These are phyloP conservation scores for Ceratobasidium papillatum DNA, from an alignment of 1,284 basidiomycete species.

Conservation along the genomic window DNA sequence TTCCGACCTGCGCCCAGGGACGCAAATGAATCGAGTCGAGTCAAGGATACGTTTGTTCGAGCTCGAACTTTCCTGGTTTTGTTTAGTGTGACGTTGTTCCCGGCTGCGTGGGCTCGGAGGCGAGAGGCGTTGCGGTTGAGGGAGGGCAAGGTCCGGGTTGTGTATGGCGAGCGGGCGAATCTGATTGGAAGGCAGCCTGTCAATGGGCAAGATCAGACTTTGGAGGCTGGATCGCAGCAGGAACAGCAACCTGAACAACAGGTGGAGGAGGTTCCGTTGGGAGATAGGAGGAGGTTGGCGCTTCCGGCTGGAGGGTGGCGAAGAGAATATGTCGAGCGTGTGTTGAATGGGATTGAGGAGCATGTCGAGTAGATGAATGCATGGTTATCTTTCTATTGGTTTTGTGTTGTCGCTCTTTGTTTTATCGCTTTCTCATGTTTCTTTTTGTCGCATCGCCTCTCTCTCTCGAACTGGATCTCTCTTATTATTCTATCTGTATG, in stretches of 20 bases:
- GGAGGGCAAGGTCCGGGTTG: conserved; percentile 73
- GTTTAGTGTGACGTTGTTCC: conserved; percentile 70
- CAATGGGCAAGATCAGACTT: conserved; percentile 38
- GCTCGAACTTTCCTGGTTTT: conserved; percentile 64
- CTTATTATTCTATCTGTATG: conserved; percentile 15
- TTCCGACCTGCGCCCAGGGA: conserved; percentile 35
- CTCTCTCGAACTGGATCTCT: neutral
- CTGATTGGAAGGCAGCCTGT: conserved; percentile 51
- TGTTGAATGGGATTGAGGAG: conserved; percentile 34
- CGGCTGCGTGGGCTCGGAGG: conserved; percentile 77
- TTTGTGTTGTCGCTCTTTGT: neutral
- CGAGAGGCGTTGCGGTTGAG: conserved; percentile 65
- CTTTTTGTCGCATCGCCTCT: neutral
- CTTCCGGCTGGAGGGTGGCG: conserved; percentile 13
- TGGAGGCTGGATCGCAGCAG: conserved; percentile 51
- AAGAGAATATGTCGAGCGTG: conserved; percentile 28
- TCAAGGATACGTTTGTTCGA: conserved; percentile 62
- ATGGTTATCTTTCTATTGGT: neutral
- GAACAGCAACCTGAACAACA: neutral
- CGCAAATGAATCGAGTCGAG: conserved; percentile 47
- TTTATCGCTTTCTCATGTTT: neutral
- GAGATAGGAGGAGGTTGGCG: conserved; percentile 2
- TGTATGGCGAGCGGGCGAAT: conserved; percentile 59
- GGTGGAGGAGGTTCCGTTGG: conserved; percentile 13
- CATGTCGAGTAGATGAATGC: conserved; percentile 23